phyloP scores from a whole-genome alignment of 129 eudicot species.

The Saposhnikovia divaricata region DNA sequence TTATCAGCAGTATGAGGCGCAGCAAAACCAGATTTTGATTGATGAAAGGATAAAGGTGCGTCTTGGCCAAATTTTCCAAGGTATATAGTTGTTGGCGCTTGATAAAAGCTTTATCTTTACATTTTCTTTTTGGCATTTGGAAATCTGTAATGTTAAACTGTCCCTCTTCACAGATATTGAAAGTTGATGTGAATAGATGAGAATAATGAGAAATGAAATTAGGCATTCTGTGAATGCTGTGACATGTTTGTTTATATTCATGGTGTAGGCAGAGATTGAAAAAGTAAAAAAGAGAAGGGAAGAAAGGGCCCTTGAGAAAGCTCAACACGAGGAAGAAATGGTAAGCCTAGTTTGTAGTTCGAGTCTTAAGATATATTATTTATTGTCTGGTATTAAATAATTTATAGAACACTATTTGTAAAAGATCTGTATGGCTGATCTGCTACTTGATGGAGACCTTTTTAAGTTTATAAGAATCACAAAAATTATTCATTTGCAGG shows the following conservation, averaged over 20 bases:
- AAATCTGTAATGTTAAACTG: constrained; percentile 15
- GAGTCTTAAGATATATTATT: background rate
- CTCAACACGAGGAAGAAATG: constrained; percentile 93
- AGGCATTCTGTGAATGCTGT: background rate
- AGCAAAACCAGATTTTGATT: constrained; percentile 75
- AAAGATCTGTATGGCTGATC: background rate
- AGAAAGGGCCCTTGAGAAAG: constrained; percentile 85
- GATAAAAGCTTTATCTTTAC: background rate
- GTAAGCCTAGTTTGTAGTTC: constrained; percentile 26
- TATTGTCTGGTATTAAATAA: background rate
- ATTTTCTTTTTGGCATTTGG: background rate
- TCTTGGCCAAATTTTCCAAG: constrained; percentile 80
- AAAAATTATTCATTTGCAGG: constrained; percentile 29
- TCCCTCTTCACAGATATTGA: constrained; percentile 51
- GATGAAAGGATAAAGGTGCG: constrained; percentile 90
- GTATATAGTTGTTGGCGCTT: constrained; percentile 24
- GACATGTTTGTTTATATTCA: constrained; percentile 12
- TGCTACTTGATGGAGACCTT: background rate
- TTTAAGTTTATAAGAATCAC: background rate
- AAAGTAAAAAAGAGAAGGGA: constrained; percentile 94
- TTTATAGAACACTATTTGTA: background rate
- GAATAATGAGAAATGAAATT: background rate
- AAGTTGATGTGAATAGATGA: constrained; percentile 9
- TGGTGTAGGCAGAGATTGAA: constrained; percentile 74
- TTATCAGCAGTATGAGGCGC: constrained; percentile 84